A percentile compares a stretch with the other conserved stretches of the same genome.
Evolutionary conservation across 805 yeast genomes (phyloP).

Genomic region (Lipomyces lipofer): DNA sequence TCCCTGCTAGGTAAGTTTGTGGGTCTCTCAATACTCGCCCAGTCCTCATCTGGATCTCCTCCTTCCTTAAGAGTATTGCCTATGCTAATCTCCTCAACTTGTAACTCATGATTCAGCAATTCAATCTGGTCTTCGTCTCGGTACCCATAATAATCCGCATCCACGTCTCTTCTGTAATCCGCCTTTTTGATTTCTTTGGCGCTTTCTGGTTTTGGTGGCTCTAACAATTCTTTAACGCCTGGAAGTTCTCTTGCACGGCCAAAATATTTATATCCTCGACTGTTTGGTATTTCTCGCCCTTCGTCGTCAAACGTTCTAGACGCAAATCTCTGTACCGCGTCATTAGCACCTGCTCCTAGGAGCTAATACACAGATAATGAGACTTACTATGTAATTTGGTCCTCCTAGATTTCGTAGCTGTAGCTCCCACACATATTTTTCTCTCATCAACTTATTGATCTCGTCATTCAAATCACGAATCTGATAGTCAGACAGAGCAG

Average conservation of each 20-base stretch:
- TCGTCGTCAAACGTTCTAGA: constrained; percentile 30
- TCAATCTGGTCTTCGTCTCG: constrained; percentile 31
- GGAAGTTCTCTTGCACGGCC: constrained; percentile 83
- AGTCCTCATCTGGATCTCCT: constrained; percentile 12
- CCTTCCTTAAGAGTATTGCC: constrained; percentile 15
- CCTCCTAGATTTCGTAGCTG: constrained; percentile 74
- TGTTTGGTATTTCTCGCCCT: constrained; percentile 35
- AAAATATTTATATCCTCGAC: constrained; percentile 67
- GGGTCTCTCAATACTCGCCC: constrained; percentile 23
- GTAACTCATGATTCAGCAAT: constrained; percentile 30
- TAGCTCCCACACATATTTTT: constrained; percentile 76
- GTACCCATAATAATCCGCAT: constrained; percentile 39
- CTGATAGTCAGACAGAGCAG: constrained; percentile 56
- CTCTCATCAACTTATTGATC: constrained; percentile 63
- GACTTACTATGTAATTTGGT: constrained; percentile 53
- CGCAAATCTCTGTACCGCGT: constrained; percentile 19
- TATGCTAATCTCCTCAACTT: constrained; percentile 20
- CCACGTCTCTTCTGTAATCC: constrained; percentile 21
- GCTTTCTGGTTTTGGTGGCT: constrained; percentile 37
- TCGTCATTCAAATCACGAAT: constrained; percentile 74
- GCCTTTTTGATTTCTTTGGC: not conserved
- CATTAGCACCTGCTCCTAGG: not conserved
- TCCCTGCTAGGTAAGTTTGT: constrained; percentile 29
- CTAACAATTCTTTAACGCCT: constrained; percentile 58
- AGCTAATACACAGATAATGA: constrained; percentile 26